These are phyloP conservation scores for Populus tremula DNA, from an alignment of 345 rosid species.

Conservation along the genomic window DNA sequence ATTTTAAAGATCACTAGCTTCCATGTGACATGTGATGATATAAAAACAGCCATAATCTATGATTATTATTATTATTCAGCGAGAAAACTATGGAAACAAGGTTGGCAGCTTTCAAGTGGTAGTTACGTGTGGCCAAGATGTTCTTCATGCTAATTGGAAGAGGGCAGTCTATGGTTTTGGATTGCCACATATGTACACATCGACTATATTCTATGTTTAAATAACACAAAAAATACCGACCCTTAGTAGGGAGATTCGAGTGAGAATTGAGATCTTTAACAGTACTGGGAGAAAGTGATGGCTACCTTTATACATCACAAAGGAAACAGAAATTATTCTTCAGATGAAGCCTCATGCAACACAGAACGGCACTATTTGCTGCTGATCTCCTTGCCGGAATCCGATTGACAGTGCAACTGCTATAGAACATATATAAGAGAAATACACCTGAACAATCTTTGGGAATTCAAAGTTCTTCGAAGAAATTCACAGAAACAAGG, in stretches of 20 bases:
- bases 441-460: not conserved
- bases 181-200: slow-evolving; percentile 15
- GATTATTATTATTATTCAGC: not conserved
- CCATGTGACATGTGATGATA: slow-evolving; percentile 1
- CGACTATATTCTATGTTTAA: slow-evolving; percentile 8
- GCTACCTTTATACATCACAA: not conserved
- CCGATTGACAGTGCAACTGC: not conserved
- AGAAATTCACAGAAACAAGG: not conserved
- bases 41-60: slow-evolving; percentile 6
- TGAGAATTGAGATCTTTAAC: slow-evolving; percentile 9
- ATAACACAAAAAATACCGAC: slow-evolving; percentile 26
- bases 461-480: not conserved
- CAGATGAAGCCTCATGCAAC: not conserved
- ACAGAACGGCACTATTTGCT: not conserved
- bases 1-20: slow-evolving; percentile 1
- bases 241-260: slow-evolving; percentile 11
- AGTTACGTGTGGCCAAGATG: slow-evolving; percentile 32
- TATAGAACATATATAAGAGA: not conserved
- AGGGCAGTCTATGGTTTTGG: slow-evolving; percentile 10
- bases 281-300: slow-evolving; percentile 10
- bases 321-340: not conserved
- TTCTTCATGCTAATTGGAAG: slow-evolving; percentile 4
- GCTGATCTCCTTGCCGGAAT: not conserved
- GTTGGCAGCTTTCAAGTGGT: slow-evolving; percentile 19
- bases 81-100: slow-evolving; percentile 19